Base-by-base conservation (phyloP, 78 protist genomes). In the Dictyostelium discoideum region DNA sequence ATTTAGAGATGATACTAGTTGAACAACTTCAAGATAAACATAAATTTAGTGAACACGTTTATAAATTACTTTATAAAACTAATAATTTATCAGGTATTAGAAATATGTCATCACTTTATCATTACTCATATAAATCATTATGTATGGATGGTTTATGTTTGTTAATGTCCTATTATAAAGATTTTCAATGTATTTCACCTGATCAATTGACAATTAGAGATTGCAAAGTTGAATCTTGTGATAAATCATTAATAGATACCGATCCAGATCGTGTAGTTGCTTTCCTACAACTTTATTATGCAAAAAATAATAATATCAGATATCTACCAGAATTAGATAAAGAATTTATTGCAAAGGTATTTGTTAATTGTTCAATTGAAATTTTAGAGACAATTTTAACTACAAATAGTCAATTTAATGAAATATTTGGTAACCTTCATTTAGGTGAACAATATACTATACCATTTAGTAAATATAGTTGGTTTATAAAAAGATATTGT, bases 61-160 rank as follows among this genome's bases (percentile, higher is more conserved):
- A 69, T 26, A 69, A 69, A 69, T 69, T 69, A 13, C 40, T 69
- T 3, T 69, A 26, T 24, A 69, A 69, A 69, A 69, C 77, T 3
- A 69, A 69, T 69, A 69, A 69, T 69, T 69, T 69, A 69, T 3
- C 37, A 26, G 32, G 32, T 24, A 67, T 69, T 29, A 69, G 26
- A 10, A 69, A 69, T 24, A 26, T n/a, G 37, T 69, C 77, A 69
- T 69, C 77, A 69, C 24, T 69, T 24, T 69, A 69, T 69, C 37
- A 69, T 69, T 69, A 69, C 26, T 69, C 77, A 26, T 2, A 24
- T n/a, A 69, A 24, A 69, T 69, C 77, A 26, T 69, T 69, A 69
- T 69, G 77, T 69, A 69, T 69, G 77, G 77, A 69, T 69, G 77
- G 42, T 11, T 69, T 69, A 24, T 26, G 77, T 69, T 69, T 69